These are phyloP conservation scores for Hypericum perforatum DNA, from an alignment of 345 rosid genomes.

Conservation along the genomic window DNA sequence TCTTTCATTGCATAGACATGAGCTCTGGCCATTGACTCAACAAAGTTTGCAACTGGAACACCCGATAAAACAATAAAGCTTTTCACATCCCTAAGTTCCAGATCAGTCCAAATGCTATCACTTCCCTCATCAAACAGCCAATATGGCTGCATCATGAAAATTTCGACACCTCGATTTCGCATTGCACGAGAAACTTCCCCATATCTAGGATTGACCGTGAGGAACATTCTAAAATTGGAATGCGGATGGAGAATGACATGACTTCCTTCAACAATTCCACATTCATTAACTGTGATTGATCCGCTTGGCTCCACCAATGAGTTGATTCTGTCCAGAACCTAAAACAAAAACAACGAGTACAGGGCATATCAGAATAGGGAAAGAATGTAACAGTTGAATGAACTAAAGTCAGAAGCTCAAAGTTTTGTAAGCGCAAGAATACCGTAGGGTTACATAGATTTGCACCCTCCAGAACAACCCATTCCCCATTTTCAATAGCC, in stretches of 20 bases:
- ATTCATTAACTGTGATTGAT: constrained; percentile 76
- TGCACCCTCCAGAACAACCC: constrained; percentile 88
- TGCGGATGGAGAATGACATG: constrained; percentile 73
- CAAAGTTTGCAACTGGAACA: constrained; percentile 49
- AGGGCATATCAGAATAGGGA: background rate
- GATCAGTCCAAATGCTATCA: constrained; percentile 32
- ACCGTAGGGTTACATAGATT: constrained; percentile 98
- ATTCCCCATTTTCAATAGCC: constrained; percentile 94
- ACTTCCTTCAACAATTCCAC: constrained; percentile 79
- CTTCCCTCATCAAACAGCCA: constrained; percentile 51
- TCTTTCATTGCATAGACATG: constrained; percentile 57
- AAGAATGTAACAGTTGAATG: constrained; percentile 4
- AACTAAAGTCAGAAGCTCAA: constrained; percentile 9
- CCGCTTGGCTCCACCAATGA: constrained; percentile 90
- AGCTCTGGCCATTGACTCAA: constrained; percentile 79
- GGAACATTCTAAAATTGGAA: constrained; percentile 77
- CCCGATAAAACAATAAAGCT: constrained; percentile 69
- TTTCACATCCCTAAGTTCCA: constrained; percentile 48
- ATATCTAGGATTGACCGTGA: constrained; percentile 71
- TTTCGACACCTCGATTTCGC: constrained; percentile 97
- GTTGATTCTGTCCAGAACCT: constrained; percentile 98
- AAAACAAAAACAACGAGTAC: constrained; percentile 2
- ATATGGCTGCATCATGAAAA: constrained; percentile 82
- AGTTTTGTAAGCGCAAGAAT: constrained; percentile 9
- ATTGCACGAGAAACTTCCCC: constrained; percentile 97